These are phyloP conservation scores for Dentipellis sp. DNA, from an alignment of 768 basidiomycete genomes.

Conservation along the genomic window DNA sequence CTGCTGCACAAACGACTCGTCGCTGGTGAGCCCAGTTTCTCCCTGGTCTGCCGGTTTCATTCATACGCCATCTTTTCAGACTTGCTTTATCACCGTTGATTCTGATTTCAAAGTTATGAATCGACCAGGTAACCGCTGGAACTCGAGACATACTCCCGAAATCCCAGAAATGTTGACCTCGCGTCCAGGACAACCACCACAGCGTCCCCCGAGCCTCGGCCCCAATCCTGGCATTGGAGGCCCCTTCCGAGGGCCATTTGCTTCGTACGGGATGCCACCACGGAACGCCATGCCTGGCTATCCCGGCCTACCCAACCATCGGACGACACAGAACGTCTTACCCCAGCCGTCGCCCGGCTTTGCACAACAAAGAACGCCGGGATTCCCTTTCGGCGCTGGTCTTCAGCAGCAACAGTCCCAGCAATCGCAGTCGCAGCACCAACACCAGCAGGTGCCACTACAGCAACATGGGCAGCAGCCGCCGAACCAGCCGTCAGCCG, in stretches of 20 bases:
- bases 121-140: conserved; percentile 23
- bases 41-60: neutral
- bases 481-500: conserved; percentile 34
- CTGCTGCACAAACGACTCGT: neutral
- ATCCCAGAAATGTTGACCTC: conserved; percentile 4
- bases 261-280: conserved; percentile 54
- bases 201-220: conserved; percentile 67
- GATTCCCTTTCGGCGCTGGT: conserved; percentile 57
- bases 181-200: conserved; percentile 65
- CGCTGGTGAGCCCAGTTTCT: neutral
- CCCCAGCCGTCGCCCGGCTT: conserved; percentile 55
- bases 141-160: neutral
- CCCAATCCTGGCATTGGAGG: conserved; percentile 53
- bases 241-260: conserved; percentile 50
- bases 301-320: conserved; percentile 52
- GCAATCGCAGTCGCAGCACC: conserved; percentile 19
- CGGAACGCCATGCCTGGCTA: conserved; percentile 47
- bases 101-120: conserved; percentile 19
- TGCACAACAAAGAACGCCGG: conserved; percentile 55
- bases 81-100: neutral
- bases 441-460: conserved; percentile 24
- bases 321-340: conserved; percentile 47
- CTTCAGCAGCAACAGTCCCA: conserved; percentile 42
- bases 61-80: neutral
- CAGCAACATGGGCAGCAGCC: conserved; percentile 17